A percentile compares a stretch with the other conserved stretches of the same genome.
Evolutionary conservation across 1,284 basidiomycete species (phyloP).

Genomic region (Puccinia hordei): DNA sequence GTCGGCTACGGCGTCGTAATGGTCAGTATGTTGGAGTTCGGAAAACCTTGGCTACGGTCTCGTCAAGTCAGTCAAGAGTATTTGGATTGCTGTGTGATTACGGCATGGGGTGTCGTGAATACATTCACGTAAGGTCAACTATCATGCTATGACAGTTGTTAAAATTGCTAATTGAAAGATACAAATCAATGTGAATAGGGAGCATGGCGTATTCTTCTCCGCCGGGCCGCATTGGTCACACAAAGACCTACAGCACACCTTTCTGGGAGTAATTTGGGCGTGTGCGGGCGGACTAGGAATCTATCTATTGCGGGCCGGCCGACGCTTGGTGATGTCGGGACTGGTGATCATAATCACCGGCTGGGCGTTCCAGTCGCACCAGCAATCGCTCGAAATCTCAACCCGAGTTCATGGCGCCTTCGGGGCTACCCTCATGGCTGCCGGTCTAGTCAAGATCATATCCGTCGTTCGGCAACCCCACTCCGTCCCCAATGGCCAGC

Average conservation of each 20-base stretch:
- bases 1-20: slow-evolving; percentile 83
- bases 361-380: slow-evolving; percentile 91
- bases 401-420: slow-evolving; percentile 77
- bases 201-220: slow-evolving; percentile 33
- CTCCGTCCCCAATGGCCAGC: slow-evolving; percentile 64
- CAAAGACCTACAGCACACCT: slow-evolving; percentile 93
- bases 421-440: slow-evolving; percentile 81
- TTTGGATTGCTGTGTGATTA: slow-evolving; percentile 87
- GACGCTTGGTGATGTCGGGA: slow-evolving; percentile 79
- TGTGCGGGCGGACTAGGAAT: slow-evolving; percentile 85
- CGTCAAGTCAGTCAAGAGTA: slow-evolving; percentile 71
- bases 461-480: slow-evolving; percentile 71
- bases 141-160: slow-evolving; percentile 17
- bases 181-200: slow-evolving; percentile 2
- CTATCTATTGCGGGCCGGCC: slow-evolving; percentile 78
- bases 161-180: slow-evolving; percentile 53
- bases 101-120: slow-evolving; percentile 71
- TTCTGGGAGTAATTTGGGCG: slow-evolving; percentile 70
- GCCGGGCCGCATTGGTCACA: slow-evolving; percentile 74
- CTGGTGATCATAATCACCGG: slow-evolving; percentile 89
- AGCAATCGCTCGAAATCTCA: slow-evolving; percentile 67
- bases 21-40: slow-evolving; percentile 77
- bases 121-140: slow-evolving; percentile 76
- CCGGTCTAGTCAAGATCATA: slow-evolving; percentile 77
- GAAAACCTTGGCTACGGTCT: slow-evolving; percentile 75